Conservation (phyloP, 2,329 filamentous ascomycete species). For the Trichoderma afroharzianum region DNA sequence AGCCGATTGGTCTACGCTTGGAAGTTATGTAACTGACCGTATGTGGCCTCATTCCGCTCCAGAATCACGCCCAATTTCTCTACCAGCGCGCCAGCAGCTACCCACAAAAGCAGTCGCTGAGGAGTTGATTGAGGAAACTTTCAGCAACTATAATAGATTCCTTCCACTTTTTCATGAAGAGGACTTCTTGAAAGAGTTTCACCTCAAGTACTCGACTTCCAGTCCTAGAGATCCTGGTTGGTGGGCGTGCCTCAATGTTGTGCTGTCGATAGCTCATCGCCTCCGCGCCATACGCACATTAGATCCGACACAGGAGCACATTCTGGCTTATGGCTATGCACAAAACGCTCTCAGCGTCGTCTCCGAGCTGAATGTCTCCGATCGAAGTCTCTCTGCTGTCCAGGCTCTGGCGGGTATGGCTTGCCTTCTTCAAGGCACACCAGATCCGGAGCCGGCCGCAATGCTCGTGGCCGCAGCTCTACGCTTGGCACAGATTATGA, state of each 20-base stretch:
- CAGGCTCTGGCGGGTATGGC: conserved; percentile 8
- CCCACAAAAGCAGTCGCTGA: background rate
- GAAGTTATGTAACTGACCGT: background rate
- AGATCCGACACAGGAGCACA: background rate
- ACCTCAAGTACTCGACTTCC: background rate
- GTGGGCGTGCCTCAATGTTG: conserved; percentile 11
- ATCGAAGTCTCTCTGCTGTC: background rate
- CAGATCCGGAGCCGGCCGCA: background rate
- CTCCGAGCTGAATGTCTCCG: conserved; percentile 1
- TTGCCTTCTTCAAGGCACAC: background rate
- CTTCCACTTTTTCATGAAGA: conserved; percentile 4
- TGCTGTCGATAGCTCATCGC: conserved; percentile 8
- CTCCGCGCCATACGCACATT: background rate
- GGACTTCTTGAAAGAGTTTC: conserved; percentile 7
- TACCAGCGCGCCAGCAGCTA: background rate
- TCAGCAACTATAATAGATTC: background rate
- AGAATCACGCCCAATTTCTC: background rate
- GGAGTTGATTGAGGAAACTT: background rate
- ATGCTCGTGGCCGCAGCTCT: conserved; percentile 4
- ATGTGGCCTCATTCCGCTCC: background rate
- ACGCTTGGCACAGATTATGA: conserved; percentile 1
- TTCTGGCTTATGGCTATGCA: background rate
- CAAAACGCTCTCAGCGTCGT: conserved; percentile 5
- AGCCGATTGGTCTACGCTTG: background rate
- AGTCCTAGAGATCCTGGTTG: background rate